phyloP scores from a whole-genome alignment of 2,329 filamentous ascomycete species.

The Penicillium sp. region DNA sequence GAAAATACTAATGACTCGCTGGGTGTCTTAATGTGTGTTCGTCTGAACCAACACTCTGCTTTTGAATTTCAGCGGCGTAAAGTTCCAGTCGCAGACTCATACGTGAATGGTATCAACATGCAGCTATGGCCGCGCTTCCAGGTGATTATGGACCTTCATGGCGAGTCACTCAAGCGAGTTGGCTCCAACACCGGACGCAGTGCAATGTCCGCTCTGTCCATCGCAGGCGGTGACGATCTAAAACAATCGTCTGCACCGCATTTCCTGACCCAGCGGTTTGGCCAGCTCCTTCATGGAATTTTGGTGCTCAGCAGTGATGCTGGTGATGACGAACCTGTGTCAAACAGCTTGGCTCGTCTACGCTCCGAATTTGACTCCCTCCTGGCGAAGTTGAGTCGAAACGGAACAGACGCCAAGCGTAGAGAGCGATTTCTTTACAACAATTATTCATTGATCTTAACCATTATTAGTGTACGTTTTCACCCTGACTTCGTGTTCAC shows the following conservation, averaged over 20 bases:
- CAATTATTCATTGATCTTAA: conserved; percentile 92
- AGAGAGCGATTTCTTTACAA: conserved; percentile 88
- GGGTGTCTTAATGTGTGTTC: conserved; percentile 85
- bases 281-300: conserved; percentile 84
- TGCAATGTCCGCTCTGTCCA: conserved; percentile 54
- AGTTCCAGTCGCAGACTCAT: conserved; percentile 82
- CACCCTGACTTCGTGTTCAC: neutral
- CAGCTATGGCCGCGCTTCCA: conserved; percentile 95
- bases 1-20: conserved; percentile 79
- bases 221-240: conserved; percentile 50
- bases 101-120: conserved; percentile 95
- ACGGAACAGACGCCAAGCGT: conserved; percentile 74
- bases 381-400: conserved; percentile 74
- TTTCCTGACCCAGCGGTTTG: conserved; percentile 90
- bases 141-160: conserved; percentile 88
- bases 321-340: conserved; percentile 90
- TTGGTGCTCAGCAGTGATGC: conserved; percentile 82
- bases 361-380: conserved; percentile 82
- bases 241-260: conserved; percentile 68
- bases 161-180: conserved; percentile 73
- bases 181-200: conserved; percentile 50
- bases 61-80: conserved; percentile 92
- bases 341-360: conserved; percentile 74
- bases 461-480: conserved; percentile 71
- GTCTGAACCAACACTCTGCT: conserved; percentile 88